Evolutionary conservation across 768 basidiomycete genomes (phyloP).

Genomic region (Xerocomellus amylosporus): DNA sequence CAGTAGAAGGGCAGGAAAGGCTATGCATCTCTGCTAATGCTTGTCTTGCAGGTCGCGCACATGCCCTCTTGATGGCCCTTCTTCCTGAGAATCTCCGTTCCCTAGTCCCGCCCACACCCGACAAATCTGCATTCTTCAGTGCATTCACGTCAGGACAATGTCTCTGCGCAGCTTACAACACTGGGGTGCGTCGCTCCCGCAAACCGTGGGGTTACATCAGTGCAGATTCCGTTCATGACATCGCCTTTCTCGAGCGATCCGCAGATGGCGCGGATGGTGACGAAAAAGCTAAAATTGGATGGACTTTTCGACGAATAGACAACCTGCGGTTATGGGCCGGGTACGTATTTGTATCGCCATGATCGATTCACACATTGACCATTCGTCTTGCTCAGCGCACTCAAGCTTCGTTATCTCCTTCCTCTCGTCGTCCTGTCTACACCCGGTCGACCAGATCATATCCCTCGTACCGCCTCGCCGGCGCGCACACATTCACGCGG

Average conservation of each 20-base stretch:
- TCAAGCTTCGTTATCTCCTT: constrained; percentile 79
- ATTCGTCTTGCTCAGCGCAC: constrained; percentile 47
- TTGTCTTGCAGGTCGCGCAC: constrained; percentile 53
- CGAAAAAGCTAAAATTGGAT: constrained; percentile 54
- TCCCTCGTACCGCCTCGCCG: constrained; percentile 24
- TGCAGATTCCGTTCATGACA: constrained; percentile 74
- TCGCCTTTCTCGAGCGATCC: constrained; percentile 60
- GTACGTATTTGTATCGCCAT: constrained; percentile 42
- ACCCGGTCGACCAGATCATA: constrained; percentile 28
- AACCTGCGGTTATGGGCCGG: constrained; percentile 84
- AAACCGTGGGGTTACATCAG: constrained; percentile 89
- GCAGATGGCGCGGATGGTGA: constrained; percentile 35
- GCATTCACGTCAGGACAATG: constrained; percentile 74
- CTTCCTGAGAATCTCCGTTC: constrained; percentile 56
- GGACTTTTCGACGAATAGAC: constrained; percentile 85
- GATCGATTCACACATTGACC: neutral
- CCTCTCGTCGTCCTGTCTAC: constrained; percentile 58
- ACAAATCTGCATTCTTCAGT: constrained; percentile 43
- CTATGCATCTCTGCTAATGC: neutral
- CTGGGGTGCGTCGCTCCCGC: constrained; percentile 72
- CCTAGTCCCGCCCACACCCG: constrained; percentile 35
- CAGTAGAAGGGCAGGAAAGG: constrained; percentile 22
- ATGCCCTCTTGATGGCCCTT: constrained; percentile 56
- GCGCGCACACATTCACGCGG: constrained; percentile 18
- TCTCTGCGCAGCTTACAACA: constrained; percentile 78